phyloP scores from a whole-genome alignment of 371 early-diverging fungal species.

The Basidiobolus meristosporus region DNA sequence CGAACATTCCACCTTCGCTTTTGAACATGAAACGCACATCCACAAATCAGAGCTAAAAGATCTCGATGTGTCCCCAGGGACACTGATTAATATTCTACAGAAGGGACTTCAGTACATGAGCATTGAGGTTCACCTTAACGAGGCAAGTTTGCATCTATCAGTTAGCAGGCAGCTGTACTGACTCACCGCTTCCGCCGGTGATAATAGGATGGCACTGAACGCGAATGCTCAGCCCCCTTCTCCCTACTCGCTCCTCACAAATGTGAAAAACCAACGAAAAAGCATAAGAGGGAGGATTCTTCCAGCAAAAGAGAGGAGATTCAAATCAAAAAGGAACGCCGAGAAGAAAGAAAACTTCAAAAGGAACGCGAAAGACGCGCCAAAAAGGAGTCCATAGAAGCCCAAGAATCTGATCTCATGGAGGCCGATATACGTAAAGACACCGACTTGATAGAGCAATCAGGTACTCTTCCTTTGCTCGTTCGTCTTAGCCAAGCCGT shows the following conservation, averaged over 20 bases:
- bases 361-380: no score
- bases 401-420: no score
- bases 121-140: constrained; percentile 63
- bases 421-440: no score
- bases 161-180: neutral
- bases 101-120: constrained; percentile 86
- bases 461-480: no score
- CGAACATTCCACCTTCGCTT: constrained; percentile 74
- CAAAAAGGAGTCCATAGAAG: no score
- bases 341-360: no score
- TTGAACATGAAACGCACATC: constrained; percentile 76
- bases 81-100: constrained; percentile 70
- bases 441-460: no score
- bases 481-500: no score
- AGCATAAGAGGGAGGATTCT: no score
- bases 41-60: constrained; percentile 37
- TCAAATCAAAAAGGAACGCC: no score
- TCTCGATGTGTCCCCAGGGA: constrained; percentile 62
- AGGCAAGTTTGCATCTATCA: constrained; percentile 18
- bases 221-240: constrained; percentile 55
- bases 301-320: no score
- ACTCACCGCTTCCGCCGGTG: neutral
- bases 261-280: no score
- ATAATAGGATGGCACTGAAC: constrained; percentile 50
- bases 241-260: constrained; percentile 49